Evolutionary conservation across 129 eudicot genomes (phyloP).

Genomic region (Flaveria linearis): DNA sequence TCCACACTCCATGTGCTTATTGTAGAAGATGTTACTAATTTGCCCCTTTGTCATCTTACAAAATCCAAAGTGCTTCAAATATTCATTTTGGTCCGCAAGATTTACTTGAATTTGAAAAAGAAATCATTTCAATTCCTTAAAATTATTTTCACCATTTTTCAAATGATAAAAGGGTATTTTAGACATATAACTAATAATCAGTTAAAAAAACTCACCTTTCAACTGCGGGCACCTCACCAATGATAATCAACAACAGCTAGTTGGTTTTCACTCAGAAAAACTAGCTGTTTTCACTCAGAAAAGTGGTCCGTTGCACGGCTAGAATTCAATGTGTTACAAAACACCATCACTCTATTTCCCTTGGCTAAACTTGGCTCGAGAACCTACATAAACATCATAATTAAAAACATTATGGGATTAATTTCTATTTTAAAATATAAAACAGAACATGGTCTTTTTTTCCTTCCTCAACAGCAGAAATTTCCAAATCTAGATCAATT

Average conservation of each 20-base stretch:
- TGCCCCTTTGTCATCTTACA: neutral
- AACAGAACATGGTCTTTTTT: neutral
- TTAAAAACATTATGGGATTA: conserved; percentile 6
- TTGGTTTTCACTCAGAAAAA: conserved; percentile 76
- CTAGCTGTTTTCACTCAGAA: too few relatives aligned
- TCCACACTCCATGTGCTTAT: neutral
- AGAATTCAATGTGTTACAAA: conserved; percentile 87
- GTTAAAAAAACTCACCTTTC: conserved; percentile 60
- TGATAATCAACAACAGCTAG: conserved; percentile 92
- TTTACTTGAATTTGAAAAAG: neutral
- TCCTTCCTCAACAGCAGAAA: neutral
- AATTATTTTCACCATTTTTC: neutral
- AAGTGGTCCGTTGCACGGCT: conserved; percentile 96
- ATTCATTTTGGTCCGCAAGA: neutral
- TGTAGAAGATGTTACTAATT: neutral
- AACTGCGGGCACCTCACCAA: conserved; percentile 94
- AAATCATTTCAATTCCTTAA: neutral
- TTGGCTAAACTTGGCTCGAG: conserved; percentile 96
- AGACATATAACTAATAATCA: neutral
- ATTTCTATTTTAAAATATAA: neutral
- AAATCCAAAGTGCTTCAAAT: neutral
- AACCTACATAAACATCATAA: conserved; percentile 56
- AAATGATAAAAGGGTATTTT: conserved; percentile 1
- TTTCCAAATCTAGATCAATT: conserved; percentile 3
- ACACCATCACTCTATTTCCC: conserved; percentile 94